These are phyloP conservation scores for Lanmaoa rubissima DNA, from an alignment of 768 basidiomycete genomes.

Conservation along the genomic window DNA sequence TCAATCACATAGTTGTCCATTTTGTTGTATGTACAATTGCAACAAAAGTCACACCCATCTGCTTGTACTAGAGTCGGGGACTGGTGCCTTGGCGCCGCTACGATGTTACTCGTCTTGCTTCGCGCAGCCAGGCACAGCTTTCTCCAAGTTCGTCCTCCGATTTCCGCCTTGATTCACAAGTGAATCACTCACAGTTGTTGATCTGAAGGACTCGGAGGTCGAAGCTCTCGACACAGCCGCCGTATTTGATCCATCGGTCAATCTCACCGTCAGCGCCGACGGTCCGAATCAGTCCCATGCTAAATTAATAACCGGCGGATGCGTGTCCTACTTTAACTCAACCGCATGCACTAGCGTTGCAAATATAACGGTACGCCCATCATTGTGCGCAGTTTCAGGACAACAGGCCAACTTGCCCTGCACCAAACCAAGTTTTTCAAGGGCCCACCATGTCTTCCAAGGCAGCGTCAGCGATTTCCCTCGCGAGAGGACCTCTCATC, in stretches of 20 bases:
- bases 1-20: too few species aligned
- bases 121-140: not conserved
- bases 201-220: not conserved
- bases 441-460: slow-evolving; percentile 7
- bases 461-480: slow-evolving; percentile 1
- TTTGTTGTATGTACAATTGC: too few species aligned
- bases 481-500: slow-evolving; percentile 28
- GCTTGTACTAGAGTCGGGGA: too few species aligned
- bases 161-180: not conserved
- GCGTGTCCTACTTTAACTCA: not conserved
- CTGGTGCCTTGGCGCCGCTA: too few species aligned
- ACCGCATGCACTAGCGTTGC: not conserved
- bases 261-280: not conserved
- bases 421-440: not conserved
- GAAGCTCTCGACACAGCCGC: not conserved
- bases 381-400: not conserved
- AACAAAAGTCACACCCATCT: too few species aligned
- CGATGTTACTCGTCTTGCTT: not conserved
- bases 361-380: not conserved
- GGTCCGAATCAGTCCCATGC: not conserved
- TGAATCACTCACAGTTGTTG: not conserved
- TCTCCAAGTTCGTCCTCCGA: not conserved
- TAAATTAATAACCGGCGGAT: not conserved
- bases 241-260: too few species aligned
- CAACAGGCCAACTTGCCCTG: not conserved